Evolutionary conservation across 176 grass and related monocot genomes (phyloP).

Genomic region (Ensete ventricosum): DNA sequence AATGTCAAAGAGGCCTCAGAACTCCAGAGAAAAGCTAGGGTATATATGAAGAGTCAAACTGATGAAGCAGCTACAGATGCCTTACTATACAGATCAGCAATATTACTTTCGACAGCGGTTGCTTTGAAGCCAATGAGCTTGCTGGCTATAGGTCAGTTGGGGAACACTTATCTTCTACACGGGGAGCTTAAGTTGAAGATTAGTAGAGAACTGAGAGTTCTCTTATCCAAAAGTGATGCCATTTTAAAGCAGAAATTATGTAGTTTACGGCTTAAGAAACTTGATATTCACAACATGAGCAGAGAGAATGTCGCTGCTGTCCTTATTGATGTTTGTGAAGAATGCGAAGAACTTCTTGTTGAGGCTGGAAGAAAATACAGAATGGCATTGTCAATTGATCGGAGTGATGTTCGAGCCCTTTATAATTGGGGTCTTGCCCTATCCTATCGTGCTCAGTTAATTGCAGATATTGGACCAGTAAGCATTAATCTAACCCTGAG

Average conservation of each 20-base stretch:
- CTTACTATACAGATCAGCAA: conserved; percentile 67
- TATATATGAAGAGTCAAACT: conserved; percentile 41
- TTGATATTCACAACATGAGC: conserved; percentile 38
- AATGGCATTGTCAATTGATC: conserved; percentile 65
- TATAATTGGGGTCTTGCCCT: conserved; percentile 89
- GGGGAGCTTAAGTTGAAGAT: conserved; percentile 94
- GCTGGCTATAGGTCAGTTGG: conserved; percentile 75
- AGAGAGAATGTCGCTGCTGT: conserved; percentile 44
- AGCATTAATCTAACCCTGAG: conserved; percentile 14
- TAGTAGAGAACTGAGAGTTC: conserved; percentile 69
- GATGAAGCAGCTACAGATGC: conserved; percentile 50
- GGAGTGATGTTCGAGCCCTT: conserved; percentile 56
- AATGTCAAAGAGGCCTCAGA: conserved; percentile 54
- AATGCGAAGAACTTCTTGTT: conserved; percentile 80
- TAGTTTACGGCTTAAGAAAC: conserved; percentile 35
- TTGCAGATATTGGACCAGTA: conserved; percentile 96
- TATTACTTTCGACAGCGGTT: conserved; percentile 58
- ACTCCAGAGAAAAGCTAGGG: conserved; percentile 44
- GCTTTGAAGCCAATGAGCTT: conserved; percentile 61
- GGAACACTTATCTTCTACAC: conserved; percentile 73
- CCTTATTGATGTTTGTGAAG: conserved; percentile 62
- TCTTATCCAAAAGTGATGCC: conserved; percentile 38
- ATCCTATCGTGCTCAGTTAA: conserved; percentile 66
- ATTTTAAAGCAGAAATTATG: conserved; percentile 23
- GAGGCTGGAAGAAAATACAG: conserved; percentile 76